Base-by-base conservation (phyloP, 805 yeast species). In the Yamadazyma kitorensis region DNA sequence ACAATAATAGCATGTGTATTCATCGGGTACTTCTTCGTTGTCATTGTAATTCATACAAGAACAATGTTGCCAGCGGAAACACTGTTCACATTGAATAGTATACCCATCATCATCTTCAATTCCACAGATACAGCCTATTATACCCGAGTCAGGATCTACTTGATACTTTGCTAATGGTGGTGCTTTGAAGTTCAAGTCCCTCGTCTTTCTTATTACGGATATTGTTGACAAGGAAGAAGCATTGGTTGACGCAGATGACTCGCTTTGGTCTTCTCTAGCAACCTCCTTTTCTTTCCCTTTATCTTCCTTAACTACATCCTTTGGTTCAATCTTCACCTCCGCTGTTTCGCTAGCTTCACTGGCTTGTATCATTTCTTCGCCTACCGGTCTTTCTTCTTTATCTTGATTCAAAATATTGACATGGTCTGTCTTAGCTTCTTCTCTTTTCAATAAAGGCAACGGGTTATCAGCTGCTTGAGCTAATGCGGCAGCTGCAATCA, bases 41-140 rank as follows among this genome's bases (percentile, higher is more conserved):
- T 80, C 75, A 28, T 68, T 68, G 37, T 85, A 86, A 6, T 82
- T 83, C 76, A 87, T 86, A 59, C 98, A 89, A n/a, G 76, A 69
- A 17, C 93, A 88, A 61, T 89, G 98, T 55, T 89, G 96, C 97
- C 97, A 89, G 42, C 95, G 76, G 57, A 76, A 81, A 57, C 98
- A 89, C 21, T 77, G 72, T 55, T 88, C 96, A 63, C 98, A 93
- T 61, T 93, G 98, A 42, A 93, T 85, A 16, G 95, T 89, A 51
- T 86, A 82, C 0, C 97, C 97, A 48, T 91, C 93, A 59, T 87
- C 96, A 40, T 86, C 94, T 38, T 79, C 85, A 47, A 70, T 80
- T 1, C 80, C 87, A 68, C 98, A 91, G 6, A 89, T 77, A 61
- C 98, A 91, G 2, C 95, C 86, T 35, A 91, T 89, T 0, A 78